Evolutionary conservation across 805 yeast genomes (phyloP).

Genomic region (Myxozyma geophila): DNA sequence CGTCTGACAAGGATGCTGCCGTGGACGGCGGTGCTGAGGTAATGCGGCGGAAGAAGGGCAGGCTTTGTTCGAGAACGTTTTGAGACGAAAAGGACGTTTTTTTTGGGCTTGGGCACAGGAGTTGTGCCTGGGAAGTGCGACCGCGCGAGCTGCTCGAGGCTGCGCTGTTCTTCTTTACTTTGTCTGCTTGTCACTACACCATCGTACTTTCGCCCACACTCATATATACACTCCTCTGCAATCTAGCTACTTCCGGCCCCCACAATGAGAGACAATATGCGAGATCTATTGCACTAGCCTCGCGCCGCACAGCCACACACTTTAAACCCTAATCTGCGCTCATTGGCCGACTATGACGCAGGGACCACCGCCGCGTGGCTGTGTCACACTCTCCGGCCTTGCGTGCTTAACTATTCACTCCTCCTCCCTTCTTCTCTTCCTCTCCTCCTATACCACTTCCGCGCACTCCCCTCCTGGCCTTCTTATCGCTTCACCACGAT

Average conservation of each 20-base stretch:
- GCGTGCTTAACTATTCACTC: too few relatives aligned
- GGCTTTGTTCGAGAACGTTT: slow-evolving; percentile 2
- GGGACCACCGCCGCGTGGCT: slow-evolving; percentile 8
- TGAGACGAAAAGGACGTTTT: too few relatives aligned
- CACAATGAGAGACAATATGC: too few relatives aligned
- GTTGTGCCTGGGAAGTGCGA: too few relatives aligned
- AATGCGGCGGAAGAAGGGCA: background rate
- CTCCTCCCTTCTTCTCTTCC: background rate
- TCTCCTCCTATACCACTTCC: slow-evolving; percentile 1
- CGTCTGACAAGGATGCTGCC: background rate
- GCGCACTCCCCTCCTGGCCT: slow-evolving; percentile 1
- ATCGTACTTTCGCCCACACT: too few relatives aligned
- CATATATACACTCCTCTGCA: too few relatives aligned
- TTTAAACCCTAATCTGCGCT: background rate
- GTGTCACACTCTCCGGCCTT: slow-evolving; percentile 1
- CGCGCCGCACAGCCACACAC: background rate
- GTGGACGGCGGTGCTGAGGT: slow-evolving; percentile 10
- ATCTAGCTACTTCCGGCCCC: too few relatives aligned
- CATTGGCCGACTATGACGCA: background rate
- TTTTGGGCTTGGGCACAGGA: too few relatives aligned
- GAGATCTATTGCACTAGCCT: background rate
- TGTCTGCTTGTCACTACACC: too few relatives aligned
- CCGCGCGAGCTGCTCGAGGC: too few relatives aligned
- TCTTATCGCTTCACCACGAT: slow-evolving; percentile 3
- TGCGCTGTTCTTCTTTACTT: too few relatives aligned